Conservation (phyloP, 2,329 filamentous ascomycete genomes). For the Thyridium curvatum region DNA sequence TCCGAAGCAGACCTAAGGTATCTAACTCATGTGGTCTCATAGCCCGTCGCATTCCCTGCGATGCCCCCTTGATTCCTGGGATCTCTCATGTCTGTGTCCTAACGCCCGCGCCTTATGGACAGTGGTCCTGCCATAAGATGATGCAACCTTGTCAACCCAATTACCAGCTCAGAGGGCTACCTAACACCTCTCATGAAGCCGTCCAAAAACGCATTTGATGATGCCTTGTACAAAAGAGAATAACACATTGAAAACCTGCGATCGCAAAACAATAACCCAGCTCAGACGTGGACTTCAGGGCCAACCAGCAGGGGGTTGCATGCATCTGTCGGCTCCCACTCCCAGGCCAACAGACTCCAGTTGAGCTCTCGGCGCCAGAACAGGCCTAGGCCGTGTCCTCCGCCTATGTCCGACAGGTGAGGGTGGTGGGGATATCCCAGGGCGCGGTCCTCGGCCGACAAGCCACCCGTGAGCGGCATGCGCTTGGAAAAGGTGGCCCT, state of each 20-base stretch:
- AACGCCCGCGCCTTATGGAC: too few species aligned
- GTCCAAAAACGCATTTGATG: slow-evolving; percentile 4
- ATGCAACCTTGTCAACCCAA: too few species aligned
- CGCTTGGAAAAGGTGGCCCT: slow-evolving; percentile 74
- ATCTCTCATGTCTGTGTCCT: too few species aligned
- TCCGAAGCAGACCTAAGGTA: too few species aligned
- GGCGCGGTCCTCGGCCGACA: slow-evolving; percentile 68
- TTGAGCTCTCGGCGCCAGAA: slow-evolving; percentile 75
- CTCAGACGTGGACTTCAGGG: slow-evolving; percentile 41
- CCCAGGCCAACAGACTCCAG: slow-evolving; percentile 80
- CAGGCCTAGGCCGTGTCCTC: slow-evolving; percentile 57
- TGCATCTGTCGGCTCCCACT: slow-evolving; percentile 51
- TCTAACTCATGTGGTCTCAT: too few species aligned
- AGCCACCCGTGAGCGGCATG: slow-evolving; percentile 75
- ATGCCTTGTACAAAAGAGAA: slow-evolving; percentile 1
- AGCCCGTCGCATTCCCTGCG: too few species aligned
- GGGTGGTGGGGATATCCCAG: slow-evolving; percentile 27
- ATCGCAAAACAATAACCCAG: neutral
- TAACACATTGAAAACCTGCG: too few species aligned
- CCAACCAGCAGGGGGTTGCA: slow-evolving; percentile 33
- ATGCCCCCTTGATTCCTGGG: too few species aligned
- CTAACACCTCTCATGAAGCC: too few species aligned
- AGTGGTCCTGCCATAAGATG: too few species aligned
- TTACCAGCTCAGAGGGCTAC: too few species aligned
- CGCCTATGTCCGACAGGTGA: slow-evolving; percentile 28